A percentile compares a stretch with the other conserved stretches of the same genome.
Evolutionary conservation across 2,329 filamentous ascomycete genomes (phyloP).

Genomic region (Scedosporium aurantiacum): DNA sequence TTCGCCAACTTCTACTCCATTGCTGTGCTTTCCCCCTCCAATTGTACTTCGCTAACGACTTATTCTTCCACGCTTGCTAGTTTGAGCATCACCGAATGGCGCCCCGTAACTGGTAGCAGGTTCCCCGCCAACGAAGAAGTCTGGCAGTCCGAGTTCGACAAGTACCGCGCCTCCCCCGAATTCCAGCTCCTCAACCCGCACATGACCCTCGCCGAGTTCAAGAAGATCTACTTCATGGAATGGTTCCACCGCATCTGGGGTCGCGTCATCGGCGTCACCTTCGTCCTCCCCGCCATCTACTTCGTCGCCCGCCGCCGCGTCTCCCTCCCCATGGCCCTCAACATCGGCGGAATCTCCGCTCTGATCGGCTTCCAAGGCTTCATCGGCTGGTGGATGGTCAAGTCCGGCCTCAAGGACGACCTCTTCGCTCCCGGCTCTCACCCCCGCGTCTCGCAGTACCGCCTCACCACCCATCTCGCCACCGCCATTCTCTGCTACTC

Average conservation of each 20-base stretch:
- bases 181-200: slow-evolving; percentile 84
- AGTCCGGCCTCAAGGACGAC: slow-evolving; percentile 89
- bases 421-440: slow-evolving; percentile 84
- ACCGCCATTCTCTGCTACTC: slow-evolving; percentile 88
- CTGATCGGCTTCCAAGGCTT: slow-evolving; percentile 92
- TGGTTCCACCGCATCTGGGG: slow-evolving; percentile 96
- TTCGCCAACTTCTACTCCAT: not conserved
- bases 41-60: too few species aligned
- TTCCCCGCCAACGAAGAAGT: slow-evolving; percentile 68
- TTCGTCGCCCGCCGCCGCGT: slow-evolving; percentile 75
- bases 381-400: slow-evolving; percentile 99
- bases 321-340: slow-evolving; percentile 62
- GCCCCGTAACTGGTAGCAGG: slow-evolving; percentile 82
- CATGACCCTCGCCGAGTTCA: slow-evolving; percentile 91
- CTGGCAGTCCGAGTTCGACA: slow-evolving; percentile 88
- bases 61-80: slow-evolving; percentile 30
- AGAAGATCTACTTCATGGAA: slow-evolving; percentile 99
- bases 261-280: slow-evolving; percentile 78
- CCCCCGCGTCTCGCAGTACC: slow-evolving; percentile 89
- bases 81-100: slow-evolving; percentile 98
- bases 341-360: slow-evolving; percentile 70
- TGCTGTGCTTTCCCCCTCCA: too few species aligned
- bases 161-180: slow-evolving; percentile 87
- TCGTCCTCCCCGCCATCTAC: slow-evolving; percentile 79
- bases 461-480: slow-evolving; percentile 77